phyloP scores from a whole-genome alignment of 2,329 filamentous ascomycete species.

The Talaromyces islandicus region DNA sequence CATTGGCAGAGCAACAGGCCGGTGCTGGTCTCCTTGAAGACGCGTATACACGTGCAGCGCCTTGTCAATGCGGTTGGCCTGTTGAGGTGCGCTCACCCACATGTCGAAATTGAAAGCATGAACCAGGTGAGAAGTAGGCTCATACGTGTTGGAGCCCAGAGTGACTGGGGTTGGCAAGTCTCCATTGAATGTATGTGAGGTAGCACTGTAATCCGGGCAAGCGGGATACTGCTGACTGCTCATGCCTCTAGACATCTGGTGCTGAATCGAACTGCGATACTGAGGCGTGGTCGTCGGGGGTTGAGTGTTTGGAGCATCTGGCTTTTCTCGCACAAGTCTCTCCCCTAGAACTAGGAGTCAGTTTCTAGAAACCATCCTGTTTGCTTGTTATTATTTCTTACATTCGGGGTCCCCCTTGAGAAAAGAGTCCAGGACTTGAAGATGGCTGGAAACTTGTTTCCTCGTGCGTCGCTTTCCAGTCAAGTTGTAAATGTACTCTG shows the following conservation, averaged over 20 bases:
- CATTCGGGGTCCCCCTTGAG: constrained; percentile 48
- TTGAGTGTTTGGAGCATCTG: constrained; percentile 27
- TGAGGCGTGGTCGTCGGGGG: constrained; percentile 23
- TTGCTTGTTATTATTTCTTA: constrained; percentile 24
- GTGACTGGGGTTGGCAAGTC: constrained; percentile 30
- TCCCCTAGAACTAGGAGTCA: constrained; percentile 23
- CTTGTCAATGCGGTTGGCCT: constrained; percentile 30
- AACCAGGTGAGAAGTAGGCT: constrained; percentile 22
- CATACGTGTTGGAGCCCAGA: constrained; percentile 27
- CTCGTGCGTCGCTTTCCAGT: constrained; percentile 49
- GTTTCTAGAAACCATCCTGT: constrained; percentile 6
- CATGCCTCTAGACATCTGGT: constrained; percentile 25
- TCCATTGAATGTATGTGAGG: constrained; percentile 26
- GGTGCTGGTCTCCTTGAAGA: constrained; percentile 33
- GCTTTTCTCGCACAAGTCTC: constrained; percentile 32
- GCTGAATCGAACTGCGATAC: constrained; percentile 29
- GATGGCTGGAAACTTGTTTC: constrained; percentile 60
- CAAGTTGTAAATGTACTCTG: constrained; percentile 50
- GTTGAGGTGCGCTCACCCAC: constrained; percentile 37
- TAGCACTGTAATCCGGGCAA: constrained; percentile 27
- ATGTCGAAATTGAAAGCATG: constrained; percentile 39
- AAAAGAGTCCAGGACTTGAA: constrained; percentile 56
- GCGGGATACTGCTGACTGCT: constrained; percentile 18
- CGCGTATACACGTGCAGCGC: constrained; percentile 41
- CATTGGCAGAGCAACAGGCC: constrained; percentile 27